Evolutionary conservation across 139 green algal genomes (phyloP), one percentile per base, ranked within the genome.

Genomic region (Coelastrella sp.): DNA sequence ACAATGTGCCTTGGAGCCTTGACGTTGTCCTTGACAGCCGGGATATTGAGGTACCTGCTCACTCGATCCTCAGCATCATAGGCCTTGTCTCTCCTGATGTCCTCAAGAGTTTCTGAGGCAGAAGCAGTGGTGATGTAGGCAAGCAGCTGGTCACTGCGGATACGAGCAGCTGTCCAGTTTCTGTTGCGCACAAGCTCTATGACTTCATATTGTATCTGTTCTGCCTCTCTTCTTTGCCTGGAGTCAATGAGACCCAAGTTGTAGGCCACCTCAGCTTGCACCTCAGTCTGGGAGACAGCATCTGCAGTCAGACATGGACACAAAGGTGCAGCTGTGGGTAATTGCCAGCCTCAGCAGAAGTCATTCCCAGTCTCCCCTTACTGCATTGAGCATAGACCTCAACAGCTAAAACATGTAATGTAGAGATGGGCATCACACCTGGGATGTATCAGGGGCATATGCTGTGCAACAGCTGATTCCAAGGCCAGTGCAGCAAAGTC

Each of bases 241-340:
- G 3, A 34, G 79, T 93, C 90, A 21, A 93, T 91, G 11, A 93
- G 86, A 6, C 90, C 90, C 81, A 93, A 72, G 81, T 60, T 75
- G 77, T 75, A 91, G 1, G 90, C 90, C 48, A 93, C 88, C 60
- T 91, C 85, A 1, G 86, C 90, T 67, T 86, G 90, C 2, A 91
- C 86, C 45, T 84, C 37, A n/a, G 89, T 91, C 87, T 93, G 90
- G 3, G 71, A 69, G 19, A 90, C 84, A 25, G 90, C 90, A 68
- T 93, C 90, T 93, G 85, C 50, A 68, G 25, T 21, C 30, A 68
- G 6, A 60, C 5, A 8, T 40, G 17, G 27, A 81, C 27, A 45
- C n/a, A n/a, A n/a, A n/a, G n/a, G n/a, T n/a, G n/a, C n/a, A n/a
- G n/a, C n/a, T n/a, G n/a, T n/a, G n/a, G n/a, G n/a, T n/a, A n/a